Conservation (phyloP, 192 early-diverging fungal species). For the Dissophora ornata region DNA sequence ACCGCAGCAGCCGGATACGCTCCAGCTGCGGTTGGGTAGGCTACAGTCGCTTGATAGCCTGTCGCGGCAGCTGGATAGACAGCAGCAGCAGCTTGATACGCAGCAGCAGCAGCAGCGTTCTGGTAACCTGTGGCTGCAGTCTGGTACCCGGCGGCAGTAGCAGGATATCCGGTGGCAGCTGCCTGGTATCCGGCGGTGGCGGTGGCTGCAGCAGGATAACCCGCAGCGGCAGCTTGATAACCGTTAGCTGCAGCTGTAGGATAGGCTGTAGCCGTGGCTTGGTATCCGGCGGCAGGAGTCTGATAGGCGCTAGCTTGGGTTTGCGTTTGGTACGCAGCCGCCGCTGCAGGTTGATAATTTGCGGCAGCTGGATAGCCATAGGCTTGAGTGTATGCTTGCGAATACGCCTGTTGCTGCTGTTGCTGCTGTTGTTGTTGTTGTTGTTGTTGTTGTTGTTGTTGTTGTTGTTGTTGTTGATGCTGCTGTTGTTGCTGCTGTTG, state of each 20-base stretch:
- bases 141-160: slow-evolving; percentile 15
- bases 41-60: slow-evolving; percentile 22
- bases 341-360: slow-evolving; percentile 13
- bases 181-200: slow-evolving; percentile 15
- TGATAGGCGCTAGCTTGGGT: slow-evolving; percentile 7
- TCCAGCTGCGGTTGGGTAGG: slow-evolving; percentile 21
- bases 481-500: slow-evolving; percentile 32
- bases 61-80: slow-evolving; percentile 29
- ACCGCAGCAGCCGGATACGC: slow-evolving; percentile 26
- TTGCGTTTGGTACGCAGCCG: slow-evolving; percentile 14
- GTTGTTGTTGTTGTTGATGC: slow-evolving; percentile 22
- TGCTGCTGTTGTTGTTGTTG: slow-evolving; percentile 17
- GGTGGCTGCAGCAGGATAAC: slow-evolving; percentile 13
- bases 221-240: slow-evolving; percentile 31
- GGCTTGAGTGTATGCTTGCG: slow-evolving; percentile 39
- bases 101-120: slow-evolving; percentile 7
- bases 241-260: slow-evolving; percentile 17
- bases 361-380: slow-evolving; percentile 35
- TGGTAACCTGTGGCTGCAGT: slow-evolving; percentile 27
- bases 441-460: slow-evolving; percentile 16
- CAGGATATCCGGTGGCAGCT: slow-evolving; percentile 14
- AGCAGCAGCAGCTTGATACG: slow-evolving; percentile 24
- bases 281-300: slow-evolving; percentile 25
- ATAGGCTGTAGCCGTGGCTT: slow-evolving; percentile 13
- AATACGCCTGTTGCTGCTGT: slow-evolving; percentile 15